Evolutionary conservation across 2,329 filamentous ascomycete genomes (phyloP).

Genomic region (Ceratocystis alfenasii): DNA sequence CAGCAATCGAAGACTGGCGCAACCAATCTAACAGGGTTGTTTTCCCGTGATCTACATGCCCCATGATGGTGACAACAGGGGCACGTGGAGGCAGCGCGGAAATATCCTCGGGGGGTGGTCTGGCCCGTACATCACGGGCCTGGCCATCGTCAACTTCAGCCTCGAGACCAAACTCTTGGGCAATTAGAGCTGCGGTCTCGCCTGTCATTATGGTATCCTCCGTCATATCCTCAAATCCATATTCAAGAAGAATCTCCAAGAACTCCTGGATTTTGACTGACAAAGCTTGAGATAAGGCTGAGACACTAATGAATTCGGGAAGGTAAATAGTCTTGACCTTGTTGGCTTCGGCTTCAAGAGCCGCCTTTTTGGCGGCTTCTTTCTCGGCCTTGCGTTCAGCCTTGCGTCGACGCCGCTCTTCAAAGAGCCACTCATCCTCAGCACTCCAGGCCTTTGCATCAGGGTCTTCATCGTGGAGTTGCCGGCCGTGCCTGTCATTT

Average conservation of each 20-base stretch:
- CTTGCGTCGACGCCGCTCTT: conserved; percentile 17
- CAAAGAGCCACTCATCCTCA: conserved; percentile 18
- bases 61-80: conserved; percentile 98
- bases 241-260: conserved; percentile 59
- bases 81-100: conserved; percentile 61
- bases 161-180: conserved; percentile 85
- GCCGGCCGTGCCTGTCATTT: conserved; percentile 2
- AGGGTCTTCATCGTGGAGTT: conserved; percentile 14
- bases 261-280: conserved; percentile 61
- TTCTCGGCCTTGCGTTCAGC: conserved; percentile 20
- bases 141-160: conserved; percentile 60
- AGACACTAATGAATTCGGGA: conserved; percentile 85
- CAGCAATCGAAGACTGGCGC: conserved; percentile 82
- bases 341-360: conserved; percentile 29
- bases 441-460: conserved; percentile 16
- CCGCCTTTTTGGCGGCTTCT: conserved; percentile 18
- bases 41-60: conserved; percentile 96
- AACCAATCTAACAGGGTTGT: conserved; percentile 91
- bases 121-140: conserved; percentile 56
- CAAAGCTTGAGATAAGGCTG: conserved; percentile 64
- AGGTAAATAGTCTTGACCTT: conserved; percentile 53
- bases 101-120: conserved; percentile 55
- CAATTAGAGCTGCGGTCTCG: conserved; percentile 80
- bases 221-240: conserved; percentile 79
- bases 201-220: conserved; percentile 78